These are phyloP conservation scores for Phialocephala sp. DNA, from an alignment of 2,329 filamentous ascomycete genomes.

Conservation along the genomic window DNA sequence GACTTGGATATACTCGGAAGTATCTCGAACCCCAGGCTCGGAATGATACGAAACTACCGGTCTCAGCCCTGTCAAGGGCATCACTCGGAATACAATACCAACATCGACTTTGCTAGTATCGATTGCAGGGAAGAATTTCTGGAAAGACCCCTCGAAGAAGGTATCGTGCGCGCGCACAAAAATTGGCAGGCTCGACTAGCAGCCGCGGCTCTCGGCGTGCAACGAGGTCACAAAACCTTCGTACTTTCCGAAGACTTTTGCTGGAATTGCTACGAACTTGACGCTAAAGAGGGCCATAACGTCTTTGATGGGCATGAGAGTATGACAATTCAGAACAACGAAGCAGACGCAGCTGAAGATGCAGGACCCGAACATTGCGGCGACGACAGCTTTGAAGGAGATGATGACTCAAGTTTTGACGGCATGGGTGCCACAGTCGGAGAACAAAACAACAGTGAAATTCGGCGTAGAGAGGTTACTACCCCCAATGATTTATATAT, in stretches of 20 bases:
- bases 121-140: not conserved
- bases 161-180: not conserved
- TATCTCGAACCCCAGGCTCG: not conserved
- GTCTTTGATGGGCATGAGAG: not conserved
- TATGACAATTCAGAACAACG: not conserved
- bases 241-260: not conserved
- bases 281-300: not conserved
- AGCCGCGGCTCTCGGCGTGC: not conserved
- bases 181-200: not conserved
- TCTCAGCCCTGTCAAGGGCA: not conserved
- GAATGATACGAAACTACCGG: not conserved
- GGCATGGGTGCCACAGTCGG: too few relatives aligned
- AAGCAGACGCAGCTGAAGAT: not conserved
- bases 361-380: not conserved
- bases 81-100: not conserved
- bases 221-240: not conserved
- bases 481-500: too few relatives aligned
- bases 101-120: not conserved
- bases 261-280: not conserved
- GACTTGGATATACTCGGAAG: slow-evolving; percentile 26
- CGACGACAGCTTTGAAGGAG: not conserved
- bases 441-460: too few relatives aligned
- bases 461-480: too few relatives aligned
- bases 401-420: not conserved
- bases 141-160: not conserved